A percentile compares a stretch with the other conserved stretches of the same genome.
These are phyloP conservation scores for Populus euphratica DNA, from an alignment of 345 rosid species.

Conservation along the genomic window DNA sequence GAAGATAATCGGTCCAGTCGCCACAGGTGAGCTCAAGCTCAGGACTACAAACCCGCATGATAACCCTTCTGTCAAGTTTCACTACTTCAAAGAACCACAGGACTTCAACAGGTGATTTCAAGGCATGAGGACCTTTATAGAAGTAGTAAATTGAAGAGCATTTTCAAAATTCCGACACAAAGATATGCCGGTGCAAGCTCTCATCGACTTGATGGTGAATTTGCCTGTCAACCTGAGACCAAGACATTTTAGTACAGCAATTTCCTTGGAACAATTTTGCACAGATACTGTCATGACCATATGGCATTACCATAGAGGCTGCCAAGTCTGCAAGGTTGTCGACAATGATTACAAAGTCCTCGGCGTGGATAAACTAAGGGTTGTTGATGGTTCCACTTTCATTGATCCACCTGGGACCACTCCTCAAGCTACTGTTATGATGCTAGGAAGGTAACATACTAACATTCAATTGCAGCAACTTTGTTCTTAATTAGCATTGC, in stretches of 20 bases:
- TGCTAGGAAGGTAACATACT: slow-evolving; percentile 76
- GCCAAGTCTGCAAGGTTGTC: slow-evolving; percentile 71
- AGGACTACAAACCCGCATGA: slow-evolving; percentile 43
- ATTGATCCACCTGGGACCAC: slow-evolving; percentile 77
- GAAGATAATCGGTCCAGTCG: slow-evolving; percentile 52
- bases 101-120: slow-evolving; percentile 52
- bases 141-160: slow-evolving; percentile 47
- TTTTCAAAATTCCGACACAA: slow-evolving; percentile 50
- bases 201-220: slow-evolving; percentile 34
- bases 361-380: slow-evolving; percentile 57
- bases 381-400: slow-evolving; percentile 82
- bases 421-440: slow-evolving; percentile 97
- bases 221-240: slow-evolving; percentile 64
- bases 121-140: slow-evolving; percentile 48
- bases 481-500: too few relatives aligned
- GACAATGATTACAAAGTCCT: slow-evolving; percentile 62
- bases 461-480: neutral
- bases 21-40: slow-evolving; percentile 60
- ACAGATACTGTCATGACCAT: slow-evolving; percentile 80
- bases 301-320: slow-evolving; percentile 96
- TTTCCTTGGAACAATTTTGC: slow-evolving; percentile 61
- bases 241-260: slow-evolving; percentile 27
- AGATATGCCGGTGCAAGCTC: slow-evolving; percentile 27
- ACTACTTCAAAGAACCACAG: slow-evolving; percentile 69
- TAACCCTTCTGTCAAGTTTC: slow-evolving; percentile 63